A percentile compares a stretch with the other conserved stretches of the same genome.
phyloP scores from a whole-genome alignment of 495 filamentous ascomycete genomes.

The Aspergillus sclerotioniger region DNA sequence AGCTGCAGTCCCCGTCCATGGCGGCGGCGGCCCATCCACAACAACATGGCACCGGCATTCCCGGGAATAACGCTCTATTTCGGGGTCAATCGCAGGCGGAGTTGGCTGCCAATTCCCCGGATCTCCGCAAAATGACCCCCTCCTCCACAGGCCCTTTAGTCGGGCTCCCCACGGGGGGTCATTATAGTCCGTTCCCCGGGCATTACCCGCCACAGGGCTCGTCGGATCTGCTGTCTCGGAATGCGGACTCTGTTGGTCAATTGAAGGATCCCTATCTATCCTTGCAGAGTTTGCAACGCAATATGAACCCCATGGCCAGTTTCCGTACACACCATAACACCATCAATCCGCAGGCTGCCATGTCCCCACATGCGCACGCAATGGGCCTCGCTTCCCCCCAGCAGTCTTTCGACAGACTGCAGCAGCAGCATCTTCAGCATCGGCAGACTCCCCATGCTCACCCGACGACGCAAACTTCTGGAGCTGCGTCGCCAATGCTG shows the following conservation, averaged over 20 bases:
- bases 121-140: constrained; percentile 40
- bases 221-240: constrained; percentile 34
- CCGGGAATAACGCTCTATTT: constrained; percentile 27
- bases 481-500: constrained; percentile 27
- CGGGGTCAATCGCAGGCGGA: constrained; percentile 32
- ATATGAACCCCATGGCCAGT: constrained; percentile 37
- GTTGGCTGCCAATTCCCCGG: constrained; percentile 33
- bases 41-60: constrained; percentile 30
- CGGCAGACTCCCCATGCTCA: constrained; percentile 26
- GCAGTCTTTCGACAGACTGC: constrained; percentile 36
- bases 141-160: constrained; percentile 33
- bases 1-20: constrained; percentile 36
- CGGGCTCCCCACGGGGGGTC: constrained; percentile 31
- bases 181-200: constrained; percentile 32
- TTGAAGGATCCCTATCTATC: constrained; percentile 26
- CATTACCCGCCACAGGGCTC: constrained; percentile 37
- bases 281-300: constrained; percentile 35
- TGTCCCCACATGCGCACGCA: constrained; percentile 32
- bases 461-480: constrained; percentile 19
- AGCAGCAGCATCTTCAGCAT: constrained; percentile 36
- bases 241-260: constrained; percentile 31
- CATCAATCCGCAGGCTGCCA: constrained; percentile 31
- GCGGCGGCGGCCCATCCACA: constrained; percentile 29
- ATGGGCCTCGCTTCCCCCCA: constrained; percentile 38
- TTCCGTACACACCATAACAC: constrained; percentile 25